Percentiles rank a stretch among this genome's conserved stretches.
Conservation (phyloP, 768 basidiomycete genomes). For the Phaffia tasmanica region DNA sequence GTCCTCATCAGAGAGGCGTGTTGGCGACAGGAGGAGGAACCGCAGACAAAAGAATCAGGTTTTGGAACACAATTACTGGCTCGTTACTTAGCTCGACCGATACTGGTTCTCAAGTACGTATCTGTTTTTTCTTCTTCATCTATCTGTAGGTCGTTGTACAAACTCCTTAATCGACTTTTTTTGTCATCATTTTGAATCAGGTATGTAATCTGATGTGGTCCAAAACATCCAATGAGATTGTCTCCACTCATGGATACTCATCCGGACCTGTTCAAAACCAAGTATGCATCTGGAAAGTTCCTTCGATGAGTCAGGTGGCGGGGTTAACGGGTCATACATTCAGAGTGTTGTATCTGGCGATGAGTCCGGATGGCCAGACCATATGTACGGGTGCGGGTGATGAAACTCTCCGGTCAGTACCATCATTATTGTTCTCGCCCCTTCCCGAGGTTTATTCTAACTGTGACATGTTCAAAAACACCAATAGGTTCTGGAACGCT, state of each 20-base stretch:
- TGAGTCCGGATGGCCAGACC: conserved; percentile 41
- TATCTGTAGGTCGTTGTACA: not conserved
- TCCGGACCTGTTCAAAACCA: conserved; percentile 90
- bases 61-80: conserved; percentile 89
- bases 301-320: conserved; percentile 83
- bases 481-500: conserved; percentile 72
- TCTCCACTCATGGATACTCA: conserved; percentile 95
- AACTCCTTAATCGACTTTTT: not conserved
- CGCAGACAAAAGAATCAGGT: conserved; percentile 95
- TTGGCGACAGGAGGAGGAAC: conserved; percentile 94
- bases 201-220: conserved; percentile 98
- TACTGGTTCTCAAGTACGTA: conserved; percentile 82
- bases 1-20: conserved; percentile 81
- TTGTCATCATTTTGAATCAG: conserved; percentile 39
- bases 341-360: conserved; percentile 53
- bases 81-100: conserved; percentile 75
- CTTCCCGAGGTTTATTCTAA: not conserved
- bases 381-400: conserved; percentile 98
- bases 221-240: conserved; percentile 85
- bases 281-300: conserved; percentile 60
- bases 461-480: too few relatives aligned
- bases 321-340: conserved; percentile 88
- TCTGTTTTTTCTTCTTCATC: not conserved
- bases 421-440: not conserved
- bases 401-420: conserved; percentile 60